Base-by-base conservation (phyloP, 208 protist genomes). In the Crithidia thermophila region DNA sequence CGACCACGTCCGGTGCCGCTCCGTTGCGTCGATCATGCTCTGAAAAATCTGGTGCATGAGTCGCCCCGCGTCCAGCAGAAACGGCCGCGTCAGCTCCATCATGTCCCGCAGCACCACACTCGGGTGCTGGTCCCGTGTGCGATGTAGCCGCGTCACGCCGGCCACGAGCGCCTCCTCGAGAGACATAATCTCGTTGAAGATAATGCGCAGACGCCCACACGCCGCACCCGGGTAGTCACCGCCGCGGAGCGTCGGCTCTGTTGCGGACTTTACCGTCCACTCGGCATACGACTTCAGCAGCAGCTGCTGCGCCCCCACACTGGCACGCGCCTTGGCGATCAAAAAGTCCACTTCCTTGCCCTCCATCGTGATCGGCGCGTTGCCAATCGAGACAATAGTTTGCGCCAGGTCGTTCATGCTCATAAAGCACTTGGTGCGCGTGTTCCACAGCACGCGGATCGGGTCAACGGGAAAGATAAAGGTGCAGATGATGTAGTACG, bases 391-490 rank as follows among this genome's bases (percentile, higher is more conserved):
- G 43, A 65, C 63, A 28, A 88, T 59, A 23, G 80, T 64, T 28
- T 67, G 31, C 21, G 85, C 79, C 10, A 87, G 62, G 14, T 72
- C 68, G 39, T 72, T 68, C 13, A 91, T 50, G 27, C 33, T 58
- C 3, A 77, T 62, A 36, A 85, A 64, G 10, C 64, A 71, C 16
- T 65, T 43, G 11, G 80, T 74, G 45, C 85, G 67, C 16, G 57
- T 71, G 30, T 74, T 74, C 70, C 74, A 80, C 34, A 77, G 62
- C 25, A 87, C 67, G 13, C 77, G 71, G 31, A 87, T 67, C 7
- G 78, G 66, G 62, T 93, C 77, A 4, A 88, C 72, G 0, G 87
- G 87, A 43, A 93, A 93, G 30, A 93, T 53, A 50, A 93, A 82
- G 5, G 86, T 83, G 42, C 76, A 72, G 40, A 93, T 89, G 8